Evolutionary conservation across 2,329 filamentous ascomycete species (phyloP), one percentile per base, ranked within the genome.

Genomic region (Phyllosticta citriasiana): DNA sequence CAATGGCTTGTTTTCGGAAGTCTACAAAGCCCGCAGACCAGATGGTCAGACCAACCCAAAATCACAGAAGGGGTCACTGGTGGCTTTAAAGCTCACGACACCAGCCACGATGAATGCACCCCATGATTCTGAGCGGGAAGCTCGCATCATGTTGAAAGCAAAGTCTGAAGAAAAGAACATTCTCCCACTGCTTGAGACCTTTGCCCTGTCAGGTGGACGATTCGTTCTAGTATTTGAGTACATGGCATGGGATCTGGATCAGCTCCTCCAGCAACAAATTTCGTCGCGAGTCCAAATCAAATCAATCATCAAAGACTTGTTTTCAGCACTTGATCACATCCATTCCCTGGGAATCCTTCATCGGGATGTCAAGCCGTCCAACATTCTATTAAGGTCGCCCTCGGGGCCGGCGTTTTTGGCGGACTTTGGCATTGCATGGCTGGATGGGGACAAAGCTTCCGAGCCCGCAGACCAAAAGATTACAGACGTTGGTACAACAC

Each of bases 391-490:
- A 54, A 77, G 81, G 52, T 84, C 86, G 0, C 77, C 82, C 0
- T 77, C 81, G 5, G 89, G 88, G 0, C 88, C 90, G 4, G 89
- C 89, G 3, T 88, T 86, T 66, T 80, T 99, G 2, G 85, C 90
- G 40, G 94, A 99, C 73, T 97, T 99, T 76, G 93, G 94, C 57
- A 95, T 94, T 50, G 85, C 92, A 8, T 97, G 91, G 91, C 85
- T 87, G 66, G 83, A 87, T 2, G 73, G 79, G 10, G 74, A 78
- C 24, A 65, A 73, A 5, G 74, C 76, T 3, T 81, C 83, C 14
- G 94, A 99, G 71, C 78, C 84, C 1, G 69, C 78, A 8, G 72
- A 84, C 59, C 69, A 79, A 60, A 97, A 97, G 74, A 88, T 96
- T 58, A 87, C 94, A 7, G 95, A 99, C 71, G 89, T 99, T 26